A percentile compares a stretch with the other conserved stretches of the same genome.
Evolutionary conservation across 2,329 filamentous ascomycete species (phyloP).

Genomic region (Chrysoporthe austroafricana): DNA sequence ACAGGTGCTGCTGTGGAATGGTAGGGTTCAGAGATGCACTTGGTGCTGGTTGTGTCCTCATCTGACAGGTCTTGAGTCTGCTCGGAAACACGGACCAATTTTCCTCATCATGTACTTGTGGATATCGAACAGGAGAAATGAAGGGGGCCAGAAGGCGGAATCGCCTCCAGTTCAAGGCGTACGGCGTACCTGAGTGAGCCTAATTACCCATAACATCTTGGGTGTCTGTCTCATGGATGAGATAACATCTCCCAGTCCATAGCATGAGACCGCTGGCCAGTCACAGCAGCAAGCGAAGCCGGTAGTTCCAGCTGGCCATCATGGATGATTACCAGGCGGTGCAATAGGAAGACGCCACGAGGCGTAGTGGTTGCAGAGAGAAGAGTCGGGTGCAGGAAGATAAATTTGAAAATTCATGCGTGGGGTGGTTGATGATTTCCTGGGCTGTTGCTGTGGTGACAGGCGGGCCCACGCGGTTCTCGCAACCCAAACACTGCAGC

Average conservation of each 20-base stretch:
- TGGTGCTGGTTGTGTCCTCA: slow-evolving; percentile 42
- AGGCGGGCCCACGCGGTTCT: slow-evolving; percentile 15
- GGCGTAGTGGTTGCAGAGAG: background rate
- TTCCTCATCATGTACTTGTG: slow-evolving; percentile 64
- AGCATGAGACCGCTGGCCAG: background rate
- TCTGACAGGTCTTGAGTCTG: slow-evolving; percentile 75
- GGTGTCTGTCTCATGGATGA: too few relatives aligned
- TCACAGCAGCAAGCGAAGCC: background rate
- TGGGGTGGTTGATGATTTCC: background rate
- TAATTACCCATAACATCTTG: too few relatives aligned
- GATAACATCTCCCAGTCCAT: too few relatives aligned
- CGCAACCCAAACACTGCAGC: slow-evolving; percentile 16
- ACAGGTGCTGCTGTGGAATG: background rate
- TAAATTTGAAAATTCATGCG: slow-evolving; percentile 22
- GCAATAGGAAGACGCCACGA: slow-evolving; percentile 17
- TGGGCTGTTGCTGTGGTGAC: slow-evolving; percentile 16
- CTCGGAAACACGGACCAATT: slow-evolving; percentile 84
- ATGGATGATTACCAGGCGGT: background rate
- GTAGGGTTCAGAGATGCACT: slow-evolving; percentile 40
- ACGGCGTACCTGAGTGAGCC: background rate
- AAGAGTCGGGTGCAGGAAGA: slow-evolving; percentile 8
- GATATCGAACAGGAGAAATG: background rate
- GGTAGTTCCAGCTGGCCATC: background rate
- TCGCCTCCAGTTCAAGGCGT: background rate
- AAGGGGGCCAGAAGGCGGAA: background rate